Base-by-base conservation (phyloP, 768 basidiomycete genomes). In the Bullera alba region DNA sequence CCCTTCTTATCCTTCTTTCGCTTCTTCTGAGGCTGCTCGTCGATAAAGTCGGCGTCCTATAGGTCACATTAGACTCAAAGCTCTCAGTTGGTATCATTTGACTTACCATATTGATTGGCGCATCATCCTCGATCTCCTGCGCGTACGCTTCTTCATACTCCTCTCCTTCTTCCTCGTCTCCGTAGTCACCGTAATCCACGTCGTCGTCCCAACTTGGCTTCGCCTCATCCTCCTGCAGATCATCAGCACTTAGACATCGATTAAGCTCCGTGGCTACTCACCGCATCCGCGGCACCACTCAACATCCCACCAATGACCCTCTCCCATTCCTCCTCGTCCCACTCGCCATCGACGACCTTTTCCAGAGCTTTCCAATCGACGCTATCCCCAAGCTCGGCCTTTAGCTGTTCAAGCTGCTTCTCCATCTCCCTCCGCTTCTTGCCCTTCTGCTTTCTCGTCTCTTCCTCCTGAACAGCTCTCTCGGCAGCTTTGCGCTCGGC, bases 121-220 rank as follows among this genome's bases (percentile, higher is more conserved):
- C 69, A n/a, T 86, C 85, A 17, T 81, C 82, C 5, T 67, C 52
- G 26, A 36, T 78, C 0, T 77, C 79, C 36, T 78, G 79, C 74
- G 77, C 77, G 27, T 75, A 76, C 42, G 46, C 30, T 10, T 77
- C 76, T 1, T 74, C 62, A 29, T 78, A 75, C 5, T 77, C 76
- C 27, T 70, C 76, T 15, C 79, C 84, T 7, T 77, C 77, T 10
- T 73, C 73, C 57, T 93, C 89, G 54, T 93, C 85, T 27, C 28
- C 48, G 15, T 85, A 83, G 90, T 90, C 95, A 0, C 75, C 73
- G 5, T 90, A 89, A 50, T 73, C 69, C 43, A 69, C 51, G 51
- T 95, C 90, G 54, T 95, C 87, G 35, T 87, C 84, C 93, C 93
- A 99, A 0, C 75, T 73, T 2, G 95, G 95, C 73, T 93, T 93